Conservation (phyloP, 2,329 filamentous ascomycete genomes). For the Gaeumannomyces sp. region DNA sequence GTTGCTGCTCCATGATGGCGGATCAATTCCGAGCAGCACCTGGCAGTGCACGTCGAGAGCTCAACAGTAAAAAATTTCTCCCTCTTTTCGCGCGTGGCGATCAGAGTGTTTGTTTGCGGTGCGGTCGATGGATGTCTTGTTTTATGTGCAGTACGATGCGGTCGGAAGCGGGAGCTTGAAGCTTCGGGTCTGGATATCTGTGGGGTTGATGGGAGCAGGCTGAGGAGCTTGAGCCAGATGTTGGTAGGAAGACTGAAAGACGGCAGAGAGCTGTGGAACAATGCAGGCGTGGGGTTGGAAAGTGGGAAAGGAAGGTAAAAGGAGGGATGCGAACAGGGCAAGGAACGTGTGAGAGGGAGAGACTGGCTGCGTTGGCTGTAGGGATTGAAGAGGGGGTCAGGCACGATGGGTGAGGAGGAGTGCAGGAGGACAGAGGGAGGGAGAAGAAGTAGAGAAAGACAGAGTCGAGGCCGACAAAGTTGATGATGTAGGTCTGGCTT, state of each 20-base stretch:
- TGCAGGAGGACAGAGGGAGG: slow-evolving; percentile 7
- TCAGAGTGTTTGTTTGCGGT: neutral
- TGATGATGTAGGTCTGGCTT: slow-evolving; percentile 13
- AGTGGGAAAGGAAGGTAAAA: neutral
- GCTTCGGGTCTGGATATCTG: slow-evolving; percentile 8
- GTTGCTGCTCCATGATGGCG: slow-evolving; percentile 59
- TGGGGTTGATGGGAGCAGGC: slow-evolving; percentile 4
- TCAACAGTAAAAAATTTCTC: slow-evolving; percentile 16
- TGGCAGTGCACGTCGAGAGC: slow-evolving; percentile 39
- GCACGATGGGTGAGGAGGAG: slow-evolving; percentile 8
- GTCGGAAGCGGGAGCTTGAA: slow-evolving; percentile 3
- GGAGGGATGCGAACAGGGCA: slow-evolving; percentile 1
- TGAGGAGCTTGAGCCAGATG: slow-evolving; percentile 5
- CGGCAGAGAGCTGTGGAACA: slow-evolving; percentile 3
- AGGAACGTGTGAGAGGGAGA: slow-evolving; percentile 11
- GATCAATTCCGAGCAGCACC: neutral
- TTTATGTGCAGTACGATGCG: neutral
- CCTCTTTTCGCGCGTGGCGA: slow-evolving; percentile 4
- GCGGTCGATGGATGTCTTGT: neutral
- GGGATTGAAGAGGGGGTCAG: slow-evolving; percentile 7
- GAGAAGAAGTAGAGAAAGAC: slow-evolving; percentile 7
- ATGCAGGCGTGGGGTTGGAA: slow-evolving; percentile 3
- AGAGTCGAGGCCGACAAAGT: slow-evolving; percentile 10
- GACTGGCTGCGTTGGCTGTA: neutral
- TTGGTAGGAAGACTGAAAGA: slow-evolving; percentile 1